Percentiles rank a stretch among this genome's conserved stretches.
These are phyloP conservation scores for Imleria badia DNA, from an alignment of 768 basidiomycete species.

Conservation along the genomic window DNA sequence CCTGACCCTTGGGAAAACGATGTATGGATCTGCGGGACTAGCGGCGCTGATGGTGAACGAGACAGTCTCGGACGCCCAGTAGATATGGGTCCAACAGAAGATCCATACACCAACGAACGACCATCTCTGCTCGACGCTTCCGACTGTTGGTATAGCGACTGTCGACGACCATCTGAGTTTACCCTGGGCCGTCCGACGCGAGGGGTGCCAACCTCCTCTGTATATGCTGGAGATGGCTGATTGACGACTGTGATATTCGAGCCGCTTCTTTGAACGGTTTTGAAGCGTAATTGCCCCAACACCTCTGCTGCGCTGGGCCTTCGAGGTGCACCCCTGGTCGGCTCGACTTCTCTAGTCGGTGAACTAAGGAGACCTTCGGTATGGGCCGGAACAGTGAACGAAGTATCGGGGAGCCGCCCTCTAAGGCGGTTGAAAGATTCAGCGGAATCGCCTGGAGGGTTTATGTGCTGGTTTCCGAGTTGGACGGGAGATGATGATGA, in stretches of 20 bases:
- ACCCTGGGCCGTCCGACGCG: slow-evolving; percentile 27
- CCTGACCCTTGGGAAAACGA: slow-evolving; percentile 26
- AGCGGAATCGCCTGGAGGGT: slow-evolving; percentile 4
- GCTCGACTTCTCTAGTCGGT: slow-evolving; percentile 37
- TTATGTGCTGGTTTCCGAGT: slow-evolving; percentile 8
- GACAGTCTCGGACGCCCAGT: slow-evolving; percentile 49
- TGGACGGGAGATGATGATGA: slow-evolving; percentile 18
- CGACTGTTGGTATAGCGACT: slow-evolving; percentile 21
- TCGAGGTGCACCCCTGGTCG: slow-evolving; percentile 34
- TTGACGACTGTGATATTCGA: slow-evolving; percentile 11
- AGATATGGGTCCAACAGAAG: slow-evolving; percentile 24
- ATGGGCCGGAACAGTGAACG: slow-evolving; percentile 16
- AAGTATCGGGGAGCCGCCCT: slow-evolving; percentile 25
- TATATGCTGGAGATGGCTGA: slow-evolving; percentile 17
- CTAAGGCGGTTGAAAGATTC: slow-evolving; percentile 18
- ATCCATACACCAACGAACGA: slow-evolving; percentile 25
- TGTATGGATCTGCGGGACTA: slow-evolving; percentile 34
- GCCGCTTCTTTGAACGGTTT: slow-evolving; percentile 51
- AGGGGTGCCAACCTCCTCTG: slow-evolving; percentile 14
- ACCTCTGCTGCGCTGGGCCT: slow-evolving; percentile 68
- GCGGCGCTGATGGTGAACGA: slow-evolving; percentile 58
- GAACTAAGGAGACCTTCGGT: slow-evolving; percentile 26
- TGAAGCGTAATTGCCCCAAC: slow-evolving; percentile 60
- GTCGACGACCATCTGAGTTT: slow-evolving; percentile 31
- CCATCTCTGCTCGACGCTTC: slow-evolving; percentile 22